phyloP scores from a whole-genome alignment of 768 basidiomycete genomes.

The Tephrocybe sp. region DNA sequence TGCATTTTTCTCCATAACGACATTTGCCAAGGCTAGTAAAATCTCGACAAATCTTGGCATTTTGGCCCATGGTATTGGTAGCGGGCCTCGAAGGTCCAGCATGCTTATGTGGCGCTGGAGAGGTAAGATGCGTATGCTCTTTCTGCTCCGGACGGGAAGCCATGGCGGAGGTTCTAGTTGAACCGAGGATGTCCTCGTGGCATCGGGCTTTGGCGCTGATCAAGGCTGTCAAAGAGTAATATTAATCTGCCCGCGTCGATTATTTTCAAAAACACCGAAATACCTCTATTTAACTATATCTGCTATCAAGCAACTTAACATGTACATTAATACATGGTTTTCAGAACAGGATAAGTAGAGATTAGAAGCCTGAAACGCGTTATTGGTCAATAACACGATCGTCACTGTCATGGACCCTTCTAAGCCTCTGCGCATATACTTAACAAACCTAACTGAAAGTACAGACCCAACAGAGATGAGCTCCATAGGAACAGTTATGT shows the following conservation, averaged over 20 bases:
- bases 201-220: background rate
- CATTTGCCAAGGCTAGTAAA: conserved; percentile 2
- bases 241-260: too few relatives aligned
- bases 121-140: background rate
- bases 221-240: too few relatives aligned
- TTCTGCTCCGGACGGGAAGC: background rate
- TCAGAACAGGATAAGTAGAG: too few relatives aligned
- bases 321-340: too few relatives aligned
- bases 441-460: background rate
- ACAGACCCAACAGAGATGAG: conserved; percentile 42
- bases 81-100: too few relatives aligned
- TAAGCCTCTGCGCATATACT: background rate
- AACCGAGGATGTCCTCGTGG: background rate
- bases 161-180: background rate
- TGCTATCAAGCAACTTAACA: too few relatives aligned
- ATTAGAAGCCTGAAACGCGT: too few relatives aligned
- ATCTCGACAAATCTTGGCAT: background rate
- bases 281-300: too few relatives aligned
- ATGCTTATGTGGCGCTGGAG: background rate
- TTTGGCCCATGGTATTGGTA: background rate
- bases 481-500: conserved; percentile 32
- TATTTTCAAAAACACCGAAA: too few relatives aligned
- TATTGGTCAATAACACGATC: background rate
- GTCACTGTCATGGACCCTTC: background rate
- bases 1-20: conserved; percentile 9